Conservation (phyloP, 257 asterid genomes). For the Solanum bukasovii region DNA sequence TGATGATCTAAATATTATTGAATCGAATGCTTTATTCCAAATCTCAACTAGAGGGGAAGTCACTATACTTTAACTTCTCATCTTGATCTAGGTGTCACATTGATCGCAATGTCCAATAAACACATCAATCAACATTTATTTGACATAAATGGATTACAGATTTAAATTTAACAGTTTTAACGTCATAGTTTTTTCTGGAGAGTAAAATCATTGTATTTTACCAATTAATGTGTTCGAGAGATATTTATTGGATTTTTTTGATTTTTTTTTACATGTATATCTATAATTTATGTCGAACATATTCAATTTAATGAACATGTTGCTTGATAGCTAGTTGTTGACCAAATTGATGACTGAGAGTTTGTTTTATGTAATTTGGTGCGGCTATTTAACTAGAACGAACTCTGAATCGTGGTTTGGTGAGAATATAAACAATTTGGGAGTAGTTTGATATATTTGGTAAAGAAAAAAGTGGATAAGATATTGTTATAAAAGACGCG, state of each 20-base stretch:
- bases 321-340: background rate
- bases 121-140: background rate
- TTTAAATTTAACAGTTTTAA: accelerated
- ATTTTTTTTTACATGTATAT: background rate
- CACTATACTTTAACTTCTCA: background rate
- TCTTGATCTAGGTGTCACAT: background rate
- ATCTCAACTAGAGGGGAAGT: background rate
- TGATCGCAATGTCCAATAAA: background rate
- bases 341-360: background rate
- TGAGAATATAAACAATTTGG: background rate
- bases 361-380: background rate
- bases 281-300: background rate
- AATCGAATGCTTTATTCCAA: background rate
- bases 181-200: accelerated
- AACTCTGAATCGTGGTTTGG: background rate
- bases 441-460: background rate
- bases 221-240: background rate
- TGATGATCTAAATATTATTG: background rate
- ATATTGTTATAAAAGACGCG: background rate
- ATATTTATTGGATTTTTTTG: background rate
- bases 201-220: background rate
- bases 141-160: background rate
- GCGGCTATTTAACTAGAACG: background rate
- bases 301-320: no score
- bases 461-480: background rate